Evolutionary conservation across 2,329 filamentous ascomycete genomes (phyloP), one percentile per base, ranked within the genome.

Genomic region (Didymella arachidicola): DNA sequence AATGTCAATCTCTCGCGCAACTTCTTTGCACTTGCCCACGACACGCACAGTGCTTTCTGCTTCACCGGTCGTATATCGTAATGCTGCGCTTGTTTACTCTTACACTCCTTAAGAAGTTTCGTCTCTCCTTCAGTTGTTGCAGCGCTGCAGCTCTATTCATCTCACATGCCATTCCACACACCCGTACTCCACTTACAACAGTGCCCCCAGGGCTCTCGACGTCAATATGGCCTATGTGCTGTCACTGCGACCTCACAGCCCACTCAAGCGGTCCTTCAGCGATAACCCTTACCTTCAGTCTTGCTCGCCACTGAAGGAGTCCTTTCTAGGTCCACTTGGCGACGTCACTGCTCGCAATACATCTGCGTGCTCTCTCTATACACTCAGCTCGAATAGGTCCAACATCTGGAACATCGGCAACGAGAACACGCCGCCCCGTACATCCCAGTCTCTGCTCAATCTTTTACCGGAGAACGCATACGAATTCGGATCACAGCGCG

Each of bases 251-350:
- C 71, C 76, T 16, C 72, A 74, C 44, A 78, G 73, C 58, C 76
- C 77, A 10, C 68, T 79, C 62, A 78, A 79, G 65, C 75, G 75
- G 52, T 77, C 77, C 54, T 78, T 79, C 67, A 77, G 74, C 65
- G 76, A 79, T 62, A 75, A 72, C 51, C 74, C 73, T 38, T 77
- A 73, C 66, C 65, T 76, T 44, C 69, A 66, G 41, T 67, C 75
- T 46, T 71, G 67, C 60, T 76, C 77, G 16, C 69, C 77, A 30
- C 54, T 73, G 12, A 68, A 66, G 38, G 67, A 73, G 29, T 57
- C 62, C 18, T 54, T 71, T 14, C 54, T 67, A 26, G 57, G 58
- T 19, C 67, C 74, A 7, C 68, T 75, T 19, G 61, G 51, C 53
- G 67, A 73, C 41, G 61, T 73, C 51, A 67, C 70, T 3, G 50